Base-by-base conservation (phyloP, 306 rosid species). In the Acmispon strigosus region DNA sequence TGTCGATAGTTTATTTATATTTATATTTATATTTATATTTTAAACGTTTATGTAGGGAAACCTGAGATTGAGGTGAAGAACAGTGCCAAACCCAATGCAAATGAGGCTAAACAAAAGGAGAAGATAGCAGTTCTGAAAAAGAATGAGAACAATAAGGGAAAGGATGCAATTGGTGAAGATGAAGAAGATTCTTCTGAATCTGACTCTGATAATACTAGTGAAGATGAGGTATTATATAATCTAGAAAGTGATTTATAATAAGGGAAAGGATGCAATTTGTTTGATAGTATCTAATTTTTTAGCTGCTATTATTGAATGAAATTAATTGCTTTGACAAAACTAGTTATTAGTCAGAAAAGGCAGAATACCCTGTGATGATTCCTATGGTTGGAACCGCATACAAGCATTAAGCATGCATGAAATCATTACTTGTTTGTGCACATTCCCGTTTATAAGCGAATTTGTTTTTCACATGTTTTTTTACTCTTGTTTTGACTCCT, bases 131-230 rank as follows among this genome's bases (percentile, higher is more conserved):
- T 71, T 65, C 49, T 75, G 11, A 85, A 57, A 53, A 81, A 87
- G 63, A 68, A 61, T 22, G 54, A 29, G 36, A 85, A 80, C 60
- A 49, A 69, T 41, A 57, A 72, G 20, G 66, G 34, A 49, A 78
- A 42, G 48, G 71, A 34, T 44, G 68, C 37, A 32, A 65, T 44
- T 16, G 69, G 32, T 20, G 78, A 69, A 41, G 82, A 69, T 37
- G 77, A 69, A 57, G 74, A 73, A 7, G 85, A 66, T 44, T 53
- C 82, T 5, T 72, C 76, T 2, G 49, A 27, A 43, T 71, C 83
- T 43, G 77, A 62, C 6, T 67, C 84, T 55, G 84, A 80, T 49
- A 83, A 75, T 36, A 76, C 85, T 70, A 81, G 74, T 74, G 85
- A 75, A 17, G 83, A 74, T 8, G 60, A 73, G 71, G 63, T 69